Conservation (phyloP, 805 yeast genomes). For the Myxozyma melibiosi region DNA sequence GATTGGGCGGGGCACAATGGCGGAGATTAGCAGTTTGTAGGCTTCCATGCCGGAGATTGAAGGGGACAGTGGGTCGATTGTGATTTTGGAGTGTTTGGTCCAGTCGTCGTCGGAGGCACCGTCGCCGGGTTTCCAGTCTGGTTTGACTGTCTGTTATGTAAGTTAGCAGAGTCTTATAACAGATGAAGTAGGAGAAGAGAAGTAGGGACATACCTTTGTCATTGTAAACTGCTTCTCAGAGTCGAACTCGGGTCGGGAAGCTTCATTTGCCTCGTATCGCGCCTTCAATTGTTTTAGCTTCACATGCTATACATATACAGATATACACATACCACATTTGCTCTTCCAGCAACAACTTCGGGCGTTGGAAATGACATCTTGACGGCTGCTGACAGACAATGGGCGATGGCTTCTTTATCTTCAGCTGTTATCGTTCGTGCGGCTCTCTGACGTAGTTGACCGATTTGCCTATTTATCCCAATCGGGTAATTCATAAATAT, state of each 20-base stretch:
- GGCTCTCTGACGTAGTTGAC: too few relatives aligned
- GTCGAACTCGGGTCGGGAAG: conserved; percentile 36
- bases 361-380: background rate
- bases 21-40: conserved; percentile 56
- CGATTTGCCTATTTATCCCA: too few relatives aligned
- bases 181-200: background rate
- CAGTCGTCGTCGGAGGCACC: conserved; percentile 53
- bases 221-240: background rate
- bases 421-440: too few relatives aligned
- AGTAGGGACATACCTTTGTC: conserved; percentile 4
- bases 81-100: conserved; percentile 50
- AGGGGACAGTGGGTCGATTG: conserved; percentile 52
- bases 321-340: background rate
- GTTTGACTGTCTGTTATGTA: conserved; percentile 34
- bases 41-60: conserved; percentile 49
- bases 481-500: too few relatives aligned
- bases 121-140: conserved; percentile 51
- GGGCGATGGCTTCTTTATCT: background rate
- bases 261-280: conserved; percentile 37
- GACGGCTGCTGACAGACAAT: background rate
- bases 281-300: conserved; percentile 21
- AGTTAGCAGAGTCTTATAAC: background rate
- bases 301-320: background rate
- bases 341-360: background rate
- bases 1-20: conserved; percentile 62